Base-by-base conservation (phyloP, 352 stramenopile species). In the Phytophthora cactorum region DNA sequence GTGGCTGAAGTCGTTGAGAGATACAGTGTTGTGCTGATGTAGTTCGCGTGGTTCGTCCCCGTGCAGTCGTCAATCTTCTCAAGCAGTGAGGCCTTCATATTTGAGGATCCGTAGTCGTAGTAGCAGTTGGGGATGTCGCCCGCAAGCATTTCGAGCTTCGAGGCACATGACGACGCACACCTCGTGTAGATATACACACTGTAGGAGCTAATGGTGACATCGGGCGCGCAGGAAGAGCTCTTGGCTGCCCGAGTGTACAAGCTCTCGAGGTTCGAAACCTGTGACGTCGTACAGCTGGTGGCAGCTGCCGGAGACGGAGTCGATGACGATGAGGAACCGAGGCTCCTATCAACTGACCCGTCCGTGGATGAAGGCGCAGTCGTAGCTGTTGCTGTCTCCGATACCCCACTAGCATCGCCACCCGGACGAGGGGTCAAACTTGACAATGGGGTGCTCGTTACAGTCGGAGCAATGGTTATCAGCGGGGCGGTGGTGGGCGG, bases 91-190 rank as follows among this genome's bases (percentile, higher is more conserved):
- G 63, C 10, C 66, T 81, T 78, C 59, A 71, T 76, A 50, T 78
- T 81, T 4, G 45, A 59, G 10, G 12, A 55, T 17, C 62, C 65
- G 63, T 74, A 72, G 43, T 68, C 55, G 46, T 76, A 75, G 49
- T 72, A 73, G 59, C 69, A 81, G 55, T 81, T 57, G 25, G 69
- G 69, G 10, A 81, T 36, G 10, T 70, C 52, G 5, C 38, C n/a
- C 2, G 61, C 73, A 0, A 81, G 66, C 8, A n/a, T 28, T 34
- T 52, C 44, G 27, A 81, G 29, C 53, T 46, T 32, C 0, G 51
- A 51, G 0, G 66, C 73, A 55, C 69, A 78, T 15, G 50, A 59
- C 38, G 73, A 78, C 22, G 52, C 58, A 15, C 69, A 81, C 31
- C 51, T 66, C 12, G 73, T 70, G 47, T 46, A 67, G 57, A 81